Evolutionary conservation across 352 stramenopile species (phyloP), one percentile per base, ranked within the genome.

Genomic region (Phytophthora lateralis): DNA sequence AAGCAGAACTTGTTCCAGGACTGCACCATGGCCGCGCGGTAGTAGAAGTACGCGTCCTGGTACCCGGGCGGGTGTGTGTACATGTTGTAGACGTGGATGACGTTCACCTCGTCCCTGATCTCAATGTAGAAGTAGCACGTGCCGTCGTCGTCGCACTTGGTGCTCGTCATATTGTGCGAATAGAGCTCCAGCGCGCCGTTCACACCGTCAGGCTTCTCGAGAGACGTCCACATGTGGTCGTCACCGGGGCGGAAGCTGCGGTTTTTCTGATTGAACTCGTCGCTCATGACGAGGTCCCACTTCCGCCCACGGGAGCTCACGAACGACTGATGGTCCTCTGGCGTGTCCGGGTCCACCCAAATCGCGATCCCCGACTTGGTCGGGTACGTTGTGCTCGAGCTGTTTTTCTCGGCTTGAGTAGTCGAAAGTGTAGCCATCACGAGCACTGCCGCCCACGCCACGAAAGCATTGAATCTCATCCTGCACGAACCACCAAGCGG

Each of bases 1-100:
- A 97, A 97, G 65, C 92, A 98, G 61, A 98, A 98, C 34, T 97
- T 97, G 63, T 97, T 97, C 92, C 92, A 98, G 0, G 69, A 81
- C 61, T 97, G 90, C 2, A 98, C 45, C 88, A 97, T 95, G 0
- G 66, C 94, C 12, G 80, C 85, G 32, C 77, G 74, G 51, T 77
- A 77, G 52, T 65, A 79, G 59, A 88, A 90, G 34, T 66, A 58
- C 15, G 63, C 66, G 39, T 69, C 72, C 39, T 84, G 42, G 57
- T 76, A 88, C 6, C 52, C 64, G 1, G 82, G 80, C 1, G 78
- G 74, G 38, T 76, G 68, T 10, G 62, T 63, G 65, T 83, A 89
- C 41, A 72, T 63, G 66, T 89, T 91, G 66, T 78, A 91, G 12
- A 88, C 76, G 35, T 61, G 60, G 39, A 82, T 60, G 3, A 62